phyloP scores from a whole-genome alignment of 441 rosid species.

The Euphorbia schlechtendalii region DNA sequence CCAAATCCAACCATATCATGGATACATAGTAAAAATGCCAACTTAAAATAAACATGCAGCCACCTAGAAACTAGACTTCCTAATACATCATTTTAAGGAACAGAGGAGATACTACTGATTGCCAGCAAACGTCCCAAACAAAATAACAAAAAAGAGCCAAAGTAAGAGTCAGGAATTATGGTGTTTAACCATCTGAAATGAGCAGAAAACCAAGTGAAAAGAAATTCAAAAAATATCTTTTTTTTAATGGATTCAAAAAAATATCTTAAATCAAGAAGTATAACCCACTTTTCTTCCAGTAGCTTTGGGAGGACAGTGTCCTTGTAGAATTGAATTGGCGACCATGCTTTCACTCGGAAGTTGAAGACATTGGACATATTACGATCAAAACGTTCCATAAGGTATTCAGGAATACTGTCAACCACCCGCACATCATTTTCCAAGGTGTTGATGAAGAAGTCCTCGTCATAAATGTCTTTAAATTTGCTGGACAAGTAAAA shows the following conservation, averaged over 20 bases:
- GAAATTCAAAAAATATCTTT: too few species aligned
- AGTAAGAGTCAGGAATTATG: background rate
- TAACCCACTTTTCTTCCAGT: conserved; percentile 95
- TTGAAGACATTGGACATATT: conserved; percentile 91
- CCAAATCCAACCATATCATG: background rate
- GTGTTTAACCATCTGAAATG: background rate
- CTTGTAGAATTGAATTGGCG: conserved; percentile 74
- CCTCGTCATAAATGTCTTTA: conserved; percentile 84
- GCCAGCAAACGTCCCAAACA: background rate
- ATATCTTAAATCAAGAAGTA: conserved; percentile 5
- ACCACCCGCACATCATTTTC: conserved; percentile 83
- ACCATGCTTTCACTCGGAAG: conserved; percentile 98
- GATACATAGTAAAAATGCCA: background rate
- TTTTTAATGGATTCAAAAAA: conserved; percentile 8
- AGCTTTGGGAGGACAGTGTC: conserved; percentile 88
- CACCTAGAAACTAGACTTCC: background rate
- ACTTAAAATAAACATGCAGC: background rate
- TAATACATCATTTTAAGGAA: background rate
- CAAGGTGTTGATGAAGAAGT: conserved; percentile 61
- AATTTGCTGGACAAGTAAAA: conserved; percentile 69
- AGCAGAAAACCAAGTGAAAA: conserved; percentile 9
- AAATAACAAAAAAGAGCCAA: background rate
- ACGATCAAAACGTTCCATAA: conserved; percentile 94
- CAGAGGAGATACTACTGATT: background rate
- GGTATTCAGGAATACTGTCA: conserved; percentile 68